Evolutionary conservation across 2,329 filamentous ascomycete genomes (phyloP), one percentile per base, ranked within the genome.

Genomic region (Epichloe bromicola): DNA sequence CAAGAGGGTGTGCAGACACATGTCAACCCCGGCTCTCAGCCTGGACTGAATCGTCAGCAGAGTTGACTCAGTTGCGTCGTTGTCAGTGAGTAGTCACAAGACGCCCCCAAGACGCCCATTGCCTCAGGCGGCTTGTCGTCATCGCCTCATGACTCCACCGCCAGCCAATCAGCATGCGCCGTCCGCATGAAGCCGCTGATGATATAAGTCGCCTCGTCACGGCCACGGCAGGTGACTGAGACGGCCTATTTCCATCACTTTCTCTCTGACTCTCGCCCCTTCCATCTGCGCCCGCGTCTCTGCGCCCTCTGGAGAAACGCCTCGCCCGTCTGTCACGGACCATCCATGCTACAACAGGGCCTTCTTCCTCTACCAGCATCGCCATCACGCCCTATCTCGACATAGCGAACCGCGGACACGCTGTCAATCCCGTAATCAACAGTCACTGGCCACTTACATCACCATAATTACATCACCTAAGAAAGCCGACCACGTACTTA

Each of bases 111-210:
- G 30, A 30, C 8, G 8, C 30, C 10, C 30, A 4, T 30, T 30
- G 30, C 30, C 30, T 30, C 26, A 30, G 26, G 26, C 26, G 30
- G 30, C 30, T 30, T 30, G 30, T 30, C 47, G 39, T 49, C 39
- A 49, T 49, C 39, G 47, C 47, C 47, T 36, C 47, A 59, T 60
- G 58, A 60, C 58, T 59, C 57, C 51, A 45, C 44, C 49, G 33
- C 33, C 30, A 30, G 37, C 58, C 57, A 60, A 59, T 60, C 56
- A 58, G 43, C 52, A 41, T 43, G 41, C 3, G 10, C 7, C 30
- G 12, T 26, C 15, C 33, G 4, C 5, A 23, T 19, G 12, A 26
- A 19, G n/a, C 33, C 38, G 23, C 20, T 38, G n/a, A 15, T 40
- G 49, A 45, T 50, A 50, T 50, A 50, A 50, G 36, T 50, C 49